A percentile compares a stretch with the other conserved stretches of the same genome.
Conservation (phyloP, 2,329 filamentous ascomycete species). For the Fusarium drepaniforme region DNA sequence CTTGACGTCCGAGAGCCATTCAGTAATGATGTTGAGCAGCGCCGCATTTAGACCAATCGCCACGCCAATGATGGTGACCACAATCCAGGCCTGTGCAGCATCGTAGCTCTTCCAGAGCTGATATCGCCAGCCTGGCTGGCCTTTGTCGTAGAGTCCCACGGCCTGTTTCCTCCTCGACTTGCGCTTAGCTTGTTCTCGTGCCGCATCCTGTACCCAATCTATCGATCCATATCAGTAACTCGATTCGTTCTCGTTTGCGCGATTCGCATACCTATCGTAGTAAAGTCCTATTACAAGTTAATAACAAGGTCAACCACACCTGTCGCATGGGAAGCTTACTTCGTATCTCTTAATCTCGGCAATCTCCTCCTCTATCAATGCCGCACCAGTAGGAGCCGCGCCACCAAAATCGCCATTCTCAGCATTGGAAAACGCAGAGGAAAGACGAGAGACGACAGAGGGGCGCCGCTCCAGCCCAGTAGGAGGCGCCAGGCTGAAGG, state of each 20-base stretch:
- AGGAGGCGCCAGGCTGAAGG: slow-evolving; percentile 55
- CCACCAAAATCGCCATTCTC: slow-evolving; percentile 71
- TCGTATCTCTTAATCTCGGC: slow-evolving; percentile 98
- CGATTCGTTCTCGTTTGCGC: slow-evolving; percentile 6
- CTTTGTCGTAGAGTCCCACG: slow-evolving; percentile 77
- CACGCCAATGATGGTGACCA: slow-evolving; percentile 92
- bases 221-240: slow-evolving; percentile 48
- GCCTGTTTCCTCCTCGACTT: slow-evolving; percentile 80
- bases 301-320: slow-evolving; percentile 44
- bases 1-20: slow-evolving; percentile 97
- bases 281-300: slow-evolving; percentile 76
- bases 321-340: slow-evolving; percentile 54
- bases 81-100: slow-evolving; percentile 97
- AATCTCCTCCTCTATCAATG: slow-evolving; percentile 92
- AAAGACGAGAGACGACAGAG: slow-evolving; percentile 74
- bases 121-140: slow-evolving; percentile 81
- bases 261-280: slow-evolving; percentile 78
- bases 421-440: slow-evolving; percentile 73
- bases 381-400: slow-evolving; percentile 67
- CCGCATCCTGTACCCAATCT: slow-evolving; percentile 99
- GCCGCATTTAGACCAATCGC: slow-evolving; percentile 95
- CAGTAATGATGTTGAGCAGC: slow-evolving; percentile 93
- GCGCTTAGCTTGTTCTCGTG: slow-evolving; percentile 86
- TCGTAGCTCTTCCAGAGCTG: slow-evolving; percentile 90
- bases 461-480: slow-evolving; percentile 59